These are phyloP conservation scores for Agrocybe praecox DNA, from an alignment of 768 basidiomycete genomes.

Conservation along the genomic window DNA sequence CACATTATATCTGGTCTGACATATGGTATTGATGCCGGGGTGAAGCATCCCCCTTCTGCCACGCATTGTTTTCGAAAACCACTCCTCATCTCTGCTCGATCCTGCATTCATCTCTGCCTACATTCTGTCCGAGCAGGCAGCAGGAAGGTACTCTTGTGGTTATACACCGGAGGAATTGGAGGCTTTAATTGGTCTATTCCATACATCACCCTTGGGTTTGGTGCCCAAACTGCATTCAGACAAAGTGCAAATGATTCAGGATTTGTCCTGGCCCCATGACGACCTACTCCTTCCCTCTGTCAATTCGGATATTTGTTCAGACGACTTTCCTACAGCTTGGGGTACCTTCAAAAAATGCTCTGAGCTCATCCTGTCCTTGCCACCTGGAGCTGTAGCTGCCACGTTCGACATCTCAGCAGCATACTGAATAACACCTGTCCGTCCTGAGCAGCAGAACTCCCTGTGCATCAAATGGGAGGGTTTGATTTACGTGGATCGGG, in stretches of 20 bases:
- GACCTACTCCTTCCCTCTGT: constrained; percentile 25
- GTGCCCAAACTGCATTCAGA: constrained; percentile 34
- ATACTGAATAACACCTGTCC: constrained; percentile 35
- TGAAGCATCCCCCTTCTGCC: constrained; percentile 7
- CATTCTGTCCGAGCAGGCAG: constrained; percentile 29
- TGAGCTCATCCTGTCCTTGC: constrained; percentile 28
- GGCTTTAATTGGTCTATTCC: constrained; percentile 39
- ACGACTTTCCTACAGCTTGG: constrained; percentile 37
- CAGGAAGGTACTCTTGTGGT: constrained; percentile 1
- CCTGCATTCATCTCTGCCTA: constrained; percentile 31
- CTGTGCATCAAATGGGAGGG: constrained; percentile 33
- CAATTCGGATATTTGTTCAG: constrained; percentile 29
- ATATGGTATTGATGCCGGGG: constrained; percentile 38
- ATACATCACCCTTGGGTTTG: constrained; percentile 38
- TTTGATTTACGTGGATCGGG: constrained; percentile 32
- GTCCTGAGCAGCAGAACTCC: constrained; percentile 32
- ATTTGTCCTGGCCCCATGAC: constrained; percentile 30
- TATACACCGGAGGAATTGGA: constrained; percentile 23
- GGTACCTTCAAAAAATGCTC: constrained; percentile 33
- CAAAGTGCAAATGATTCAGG: constrained; percentile 25
- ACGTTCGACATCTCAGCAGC: constrained; percentile 42
- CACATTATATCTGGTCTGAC: constrained; percentile 32
- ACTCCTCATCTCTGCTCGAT: constrained; percentile 29
- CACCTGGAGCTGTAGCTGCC: constrained; percentile 33
- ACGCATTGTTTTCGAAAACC: constrained; percentile 34